Percentiles rank a stretch among this genome's conserved stretches.
Conservation (phyloP, 345 rosid species). For the Streptanthus diversifolius region DNA sequence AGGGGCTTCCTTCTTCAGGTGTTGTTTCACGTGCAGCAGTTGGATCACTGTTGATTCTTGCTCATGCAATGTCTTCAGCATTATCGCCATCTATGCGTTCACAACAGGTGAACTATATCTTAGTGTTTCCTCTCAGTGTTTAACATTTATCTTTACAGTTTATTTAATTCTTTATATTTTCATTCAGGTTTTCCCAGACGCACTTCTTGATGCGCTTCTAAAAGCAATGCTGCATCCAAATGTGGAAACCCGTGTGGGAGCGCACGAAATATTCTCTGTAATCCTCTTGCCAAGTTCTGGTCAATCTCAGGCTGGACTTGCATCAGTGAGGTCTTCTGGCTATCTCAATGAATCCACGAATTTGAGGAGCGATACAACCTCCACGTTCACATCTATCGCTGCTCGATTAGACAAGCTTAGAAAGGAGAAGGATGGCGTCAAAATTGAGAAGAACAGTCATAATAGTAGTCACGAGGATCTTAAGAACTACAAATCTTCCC, state of each 20-base stretch:
- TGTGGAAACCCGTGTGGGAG: constrained; percentile 79
- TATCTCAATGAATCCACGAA: constrained; percentile 57
- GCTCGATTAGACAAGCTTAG: constrained; percentile 83
- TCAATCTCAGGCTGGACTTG: constrained; percentile 47
- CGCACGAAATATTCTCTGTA: constrained; percentile 76
- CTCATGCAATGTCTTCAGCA: constrained; percentile 70
- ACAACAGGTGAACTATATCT: constrained; percentile 56
- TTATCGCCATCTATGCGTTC: constrained; percentile 45
- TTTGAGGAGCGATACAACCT: constrained; percentile 60
- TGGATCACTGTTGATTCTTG: constrained; percentile 74
- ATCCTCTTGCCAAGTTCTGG: constrained; percentile 67
- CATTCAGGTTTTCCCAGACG: constrained; percentile 73
- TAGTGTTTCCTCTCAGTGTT: not conserved
- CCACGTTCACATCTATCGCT: constrained; percentile 69
- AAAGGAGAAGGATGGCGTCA: constrained; percentile 62
- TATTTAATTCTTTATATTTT: not conserved
- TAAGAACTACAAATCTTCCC: constrained; percentile 58
- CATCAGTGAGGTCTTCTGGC: constrained; percentile 53
- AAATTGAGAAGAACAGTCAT: constrained; percentile 44
- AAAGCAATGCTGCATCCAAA: constrained; percentile 86
- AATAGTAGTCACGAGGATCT: constrained; percentile 41
- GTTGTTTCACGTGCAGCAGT: constrained; percentile 68
- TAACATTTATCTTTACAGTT: not conserved
- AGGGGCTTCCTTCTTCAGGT: constrained; percentile 76
- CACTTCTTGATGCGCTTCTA: constrained; percentile 74